Evolutionary conservation across 371 early-diverging fungal species (phyloP), one percentile per base, ranked within the genome.

Genomic region (Umbelopsis sp.): DNA sequence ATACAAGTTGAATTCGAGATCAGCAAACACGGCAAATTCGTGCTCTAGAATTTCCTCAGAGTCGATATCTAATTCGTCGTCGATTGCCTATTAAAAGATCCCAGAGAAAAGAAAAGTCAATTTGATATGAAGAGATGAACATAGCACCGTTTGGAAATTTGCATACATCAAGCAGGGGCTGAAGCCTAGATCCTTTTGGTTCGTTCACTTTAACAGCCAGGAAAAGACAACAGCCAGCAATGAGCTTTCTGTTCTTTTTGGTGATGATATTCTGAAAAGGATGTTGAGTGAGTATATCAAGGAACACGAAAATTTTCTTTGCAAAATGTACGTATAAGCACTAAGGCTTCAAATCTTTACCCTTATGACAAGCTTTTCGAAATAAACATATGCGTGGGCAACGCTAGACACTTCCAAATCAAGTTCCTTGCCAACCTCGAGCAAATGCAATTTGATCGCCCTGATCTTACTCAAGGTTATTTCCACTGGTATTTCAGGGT

Each of bases 341-440:
- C 22, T 7, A 7, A 50, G 4, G 14, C 20, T 4, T 50, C 14
- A 32, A 67, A 24, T 6, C 32, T 38, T 76, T 71, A 81, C 85
- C 75, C 90, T 90, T 38, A 94, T 72, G 18, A 95, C 83, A 4
- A 98, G 88, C 73, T 97, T 97, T 76, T 98, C 98, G 80, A 97
- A 93, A 74, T 93, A 97, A 2, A 92, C 97, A 83, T 89, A 94
- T 0, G 95, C 89, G 65, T 87, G 85, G 0, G 98, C 97, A 9
- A 96, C 90, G 64, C 92, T 95, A 2, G 96, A 95, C 18, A 96
- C 78, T 78, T 98, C 98, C 52, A 97, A 75, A 75, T 96, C 91
- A 67, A 76, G 70, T 18, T 62, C 65, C 65, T 70, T 72, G 8
- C 74, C 80, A 44, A 80, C 76, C 20, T 78, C 83, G 14, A 94